Conservation (phyloP, 805 yeast genomes). For the Torulaspora delbrueckii region DNA sequence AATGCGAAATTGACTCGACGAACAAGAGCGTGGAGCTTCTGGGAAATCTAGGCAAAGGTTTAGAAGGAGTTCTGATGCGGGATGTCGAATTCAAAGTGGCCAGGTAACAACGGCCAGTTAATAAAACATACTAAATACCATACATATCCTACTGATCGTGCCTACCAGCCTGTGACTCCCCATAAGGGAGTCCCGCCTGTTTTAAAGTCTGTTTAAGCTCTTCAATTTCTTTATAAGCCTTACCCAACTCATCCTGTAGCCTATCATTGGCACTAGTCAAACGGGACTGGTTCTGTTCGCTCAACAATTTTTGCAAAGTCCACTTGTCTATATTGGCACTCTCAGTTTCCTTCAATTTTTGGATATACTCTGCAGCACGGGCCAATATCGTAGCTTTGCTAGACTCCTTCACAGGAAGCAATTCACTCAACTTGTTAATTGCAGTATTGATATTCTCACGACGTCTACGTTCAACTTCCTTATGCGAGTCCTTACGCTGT, state of each 20-base stretch:
- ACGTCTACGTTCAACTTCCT: conserved; percentile 91
- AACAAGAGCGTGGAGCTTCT: conserved; percentile 49
- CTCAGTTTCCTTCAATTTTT: conserved; percentile 84
- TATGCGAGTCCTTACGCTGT: conserved; percentile 83
- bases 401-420: conserved; percentile 71
- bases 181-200: conserved; percentile 7
- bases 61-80: conserved; percentile 58
- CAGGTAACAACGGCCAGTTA: conserved; percentile 10
- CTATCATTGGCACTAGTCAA: conserved; percentile 80
- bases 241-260: conserved; percentile 79
- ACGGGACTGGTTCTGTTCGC: conserved; percentile 88
- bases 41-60: conserved; percentile 58
- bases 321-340: conserved; percentile 86
- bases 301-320: conserved; percentile 86
- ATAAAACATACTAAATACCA: conserved; percentile 1
- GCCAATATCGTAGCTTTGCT: conserved; percentile 88
- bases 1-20: conserved; percentile 35
- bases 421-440: conserved; percentile 69
- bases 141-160: not conserved
- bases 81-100: conserved; percentile 45
- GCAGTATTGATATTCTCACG: conserved; percentile 85
- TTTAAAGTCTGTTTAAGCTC: conserved; percentile 50
- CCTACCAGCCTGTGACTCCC: not conserved
- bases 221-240: conserved; percentile 89
- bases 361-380: conserved; percentile 86